phyloP scores from a whole-genome alignment of 257 asterid species.

The Solanum dulcamara region DNA sequence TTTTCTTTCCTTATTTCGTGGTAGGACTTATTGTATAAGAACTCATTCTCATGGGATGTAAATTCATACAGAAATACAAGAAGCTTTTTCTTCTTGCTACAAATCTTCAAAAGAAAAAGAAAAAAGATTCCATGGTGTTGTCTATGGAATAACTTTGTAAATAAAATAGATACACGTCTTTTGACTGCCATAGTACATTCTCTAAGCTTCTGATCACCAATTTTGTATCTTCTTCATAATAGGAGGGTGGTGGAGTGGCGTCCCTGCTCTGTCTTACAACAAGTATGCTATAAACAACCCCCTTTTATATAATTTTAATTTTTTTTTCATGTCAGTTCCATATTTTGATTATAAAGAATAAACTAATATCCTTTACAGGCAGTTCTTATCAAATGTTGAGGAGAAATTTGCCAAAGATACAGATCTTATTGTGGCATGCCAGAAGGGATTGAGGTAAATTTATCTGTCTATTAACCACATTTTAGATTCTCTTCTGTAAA shows the following conservation, averaged over 20 bases:
- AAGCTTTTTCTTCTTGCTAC: neutral
- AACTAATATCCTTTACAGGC: constrained; percentile 26
- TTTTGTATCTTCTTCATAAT: neutral
- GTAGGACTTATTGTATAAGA: neutral
- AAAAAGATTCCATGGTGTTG: neutral
- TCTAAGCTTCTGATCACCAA: neutral
- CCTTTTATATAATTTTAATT: neutral
- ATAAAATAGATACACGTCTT: neutral
- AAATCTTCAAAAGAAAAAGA: neutral
- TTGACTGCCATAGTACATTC: neutral
- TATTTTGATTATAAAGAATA: neutral
- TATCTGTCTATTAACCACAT: neutral
- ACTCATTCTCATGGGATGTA: neutral
- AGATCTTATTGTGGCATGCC: constrained; percentile 87
- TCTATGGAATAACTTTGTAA: neutral
- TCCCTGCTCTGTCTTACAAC: constrained; percentile 61
- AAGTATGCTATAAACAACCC: constrained; percentile 27
- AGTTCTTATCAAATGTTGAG: constrained; percentile 52
- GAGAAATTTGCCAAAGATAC: constrained; percentile 72
- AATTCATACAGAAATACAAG: neutral
- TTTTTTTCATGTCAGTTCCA: neutral
- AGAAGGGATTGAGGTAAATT: constrained; percentile 88
- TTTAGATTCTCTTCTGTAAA: neutral
- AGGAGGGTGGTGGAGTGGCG: constrained; percentile 99
- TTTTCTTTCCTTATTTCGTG: neutral